Base-by-base conservation (phyloP, 23 red algal species). In the Gracilariopsis chorda region DNA sequence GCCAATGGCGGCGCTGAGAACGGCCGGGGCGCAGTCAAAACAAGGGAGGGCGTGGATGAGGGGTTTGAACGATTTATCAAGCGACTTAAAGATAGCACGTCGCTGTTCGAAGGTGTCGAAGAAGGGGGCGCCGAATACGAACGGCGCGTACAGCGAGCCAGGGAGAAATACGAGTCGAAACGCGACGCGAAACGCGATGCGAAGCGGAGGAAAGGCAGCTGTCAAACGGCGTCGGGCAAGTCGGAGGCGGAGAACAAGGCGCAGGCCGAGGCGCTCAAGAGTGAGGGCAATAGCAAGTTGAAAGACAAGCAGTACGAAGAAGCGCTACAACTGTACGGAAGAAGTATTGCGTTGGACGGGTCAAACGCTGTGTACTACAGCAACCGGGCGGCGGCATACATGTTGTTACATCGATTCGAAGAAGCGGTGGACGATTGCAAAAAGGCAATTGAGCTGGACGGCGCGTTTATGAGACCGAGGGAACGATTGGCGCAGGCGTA, bases 321-420 rank as follows among this genome's bases (percentile, higher is more conserved):
- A 29, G 89, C 95, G 34, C 33, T 80, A 25, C 24, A 76, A 23
- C 36, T 78, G 25, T 97, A 97, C 82, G 70, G 57, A 29, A 21
- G 67, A 11, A 72, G 89, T 51, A 93, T 97, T 47, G 44, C 21
- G 25, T 21, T 93, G 21, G 48, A 87, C 33, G 72, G 71, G 42
- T 32, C 40, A 8, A 94, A 88, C 48, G 95, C 95, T 10, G 95
- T 97, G 68, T 97, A 93, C 68, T 63, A 90, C 19, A 93, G 83
- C 59, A 97, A 97, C 25, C 89, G 89, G 20, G 95, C 95, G 49
- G 95, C 95, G 29, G 95, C 95, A 17, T 89, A 81, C 29, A 90
- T 94, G 60, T 47, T 86, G 71, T 67, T 93, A 27, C 21, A 25
- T 30, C 59, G 64, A 17, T 88, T 78, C 58, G 57, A 51, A 33